Evolutionary conservation across 371 early-diverging fungal genomes (phyloP).

Genomic region (Basidiobolus heterosporus): DNA sequence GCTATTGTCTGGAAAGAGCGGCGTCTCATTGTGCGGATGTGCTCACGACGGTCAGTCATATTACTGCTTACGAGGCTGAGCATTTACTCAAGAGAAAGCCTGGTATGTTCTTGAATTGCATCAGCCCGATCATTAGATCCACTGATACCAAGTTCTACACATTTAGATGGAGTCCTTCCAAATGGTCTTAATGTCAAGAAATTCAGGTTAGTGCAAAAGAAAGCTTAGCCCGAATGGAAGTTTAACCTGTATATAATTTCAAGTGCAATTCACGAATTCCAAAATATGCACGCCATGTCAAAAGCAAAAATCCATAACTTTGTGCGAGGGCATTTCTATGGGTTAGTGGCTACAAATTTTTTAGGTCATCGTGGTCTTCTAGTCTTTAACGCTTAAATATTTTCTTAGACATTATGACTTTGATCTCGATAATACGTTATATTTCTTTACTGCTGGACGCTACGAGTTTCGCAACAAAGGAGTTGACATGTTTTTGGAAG

Average conservation of each 20-base stretch:
- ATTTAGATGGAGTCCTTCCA: slow-evolving; percentile 75
- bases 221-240: too few relatives aligned
- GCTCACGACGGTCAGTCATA: slow-evolving; percentile 90
- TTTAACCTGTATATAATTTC: too few relatives aligned
- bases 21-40: slow-evolving; percentile 90
- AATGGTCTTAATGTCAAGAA: slow-evolving; percentile 91
- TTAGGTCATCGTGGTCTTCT: too few relatives aligned
- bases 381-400: too few relatives aligned
- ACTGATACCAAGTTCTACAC: too few relatives aligned
- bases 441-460: slow-evolving; percentile 92
- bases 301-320: slow-evolving; percentile 93
- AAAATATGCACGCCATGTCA: slow-evolving; percentile 80
- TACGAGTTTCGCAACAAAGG: slow-evolving; percentile 95
- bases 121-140: too few relatives aligned
- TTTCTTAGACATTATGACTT: slow-evolving; percentile 57
- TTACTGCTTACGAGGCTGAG: slow-evolving; percentile 91
- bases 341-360: slow-evolving; percentile 10
- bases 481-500: slow-evolving; percentile 88
- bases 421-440: slow-evolving; percentile 85
- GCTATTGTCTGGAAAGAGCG: slow-evolving; percentile 92
- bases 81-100: slow-evolving; percentile 86
- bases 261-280: slow-evolving; percentile 92
- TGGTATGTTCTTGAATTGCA: neutral
- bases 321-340: slow-evolving; percentile 92
- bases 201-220: slow-evolving; percentile 25